Evolutionary conservation across 2,329 filamentous ascomycete species (phyloP).

Genomic region (Fusarium agapanthi): DNA sequence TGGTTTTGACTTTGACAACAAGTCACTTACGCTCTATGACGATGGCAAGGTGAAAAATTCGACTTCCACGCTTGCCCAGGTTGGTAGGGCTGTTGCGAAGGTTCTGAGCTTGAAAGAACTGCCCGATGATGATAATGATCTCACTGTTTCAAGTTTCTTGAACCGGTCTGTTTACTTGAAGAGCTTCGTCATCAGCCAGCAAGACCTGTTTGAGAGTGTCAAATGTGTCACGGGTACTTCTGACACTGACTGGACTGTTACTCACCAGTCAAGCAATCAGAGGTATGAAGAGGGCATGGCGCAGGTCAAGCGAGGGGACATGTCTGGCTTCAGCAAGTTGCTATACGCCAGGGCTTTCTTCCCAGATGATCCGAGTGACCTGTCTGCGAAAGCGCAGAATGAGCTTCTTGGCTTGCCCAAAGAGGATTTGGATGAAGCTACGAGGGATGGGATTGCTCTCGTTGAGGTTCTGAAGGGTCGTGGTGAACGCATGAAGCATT

Average conservation of each 20-base stretch:
- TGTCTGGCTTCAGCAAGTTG: constrained; percentile 54
- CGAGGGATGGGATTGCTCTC: constrained; percentile 55
- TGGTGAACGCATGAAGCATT: constrained; percentile 24
- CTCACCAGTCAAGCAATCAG: constrained; percentile 53
- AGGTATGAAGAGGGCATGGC: constrained; percentile 57
- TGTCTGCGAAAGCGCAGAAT: constrained; percentile 55
- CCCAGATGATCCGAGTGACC: constrained; percentile 42
- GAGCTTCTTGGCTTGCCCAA: constrained; percentile 60
- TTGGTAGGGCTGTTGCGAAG: constrained; percentile 59
- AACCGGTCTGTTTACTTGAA: constrained; percentile 61
- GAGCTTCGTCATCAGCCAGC: constrained; percentile 66
- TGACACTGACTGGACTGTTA: constrained; percentile 67
- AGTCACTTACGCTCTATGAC: constrained; percentile 58
- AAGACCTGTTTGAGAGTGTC: constrained; percentile 68
- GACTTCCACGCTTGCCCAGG: constrained; percentile 61
- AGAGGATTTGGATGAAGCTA: constrained; percentile 64
- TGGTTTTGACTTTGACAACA: constrained; percentile 58
- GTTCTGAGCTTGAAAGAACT: constrained; percentile 57
- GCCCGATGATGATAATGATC: constrained; percentile 49
- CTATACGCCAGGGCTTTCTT: constrained; percentile 64
- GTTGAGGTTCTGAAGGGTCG: constrained; percentile 40
- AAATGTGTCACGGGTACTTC: constrained; percentile 65
- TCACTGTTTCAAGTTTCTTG: constrained; percentile 48
- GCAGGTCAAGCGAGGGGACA: constrained; percentile 52
- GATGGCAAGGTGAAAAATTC: constrained; percentile 50